Evolutionary conservation across 495 filamentous ascomycete species (phyloP).

Genomic region (Penicillium coffeae): DNA sequence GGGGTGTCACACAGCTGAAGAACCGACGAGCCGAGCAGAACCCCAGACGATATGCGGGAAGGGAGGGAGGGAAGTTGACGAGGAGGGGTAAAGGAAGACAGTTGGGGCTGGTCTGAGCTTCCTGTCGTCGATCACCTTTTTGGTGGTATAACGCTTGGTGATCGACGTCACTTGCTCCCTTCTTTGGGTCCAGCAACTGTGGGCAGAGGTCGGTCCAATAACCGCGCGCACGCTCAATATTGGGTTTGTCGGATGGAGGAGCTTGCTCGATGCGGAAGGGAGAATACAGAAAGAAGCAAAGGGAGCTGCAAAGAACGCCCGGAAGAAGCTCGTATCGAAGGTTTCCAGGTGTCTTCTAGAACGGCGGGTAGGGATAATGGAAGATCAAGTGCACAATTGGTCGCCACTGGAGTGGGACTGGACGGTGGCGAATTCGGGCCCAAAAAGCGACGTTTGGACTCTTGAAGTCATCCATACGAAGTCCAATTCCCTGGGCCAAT

Average conservation of each 20-base stretch:
- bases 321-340: slow-evolving; percentile 15
- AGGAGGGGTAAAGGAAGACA: slow-evolving; percentile 11
- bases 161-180: slow-evolving; percentile 20
- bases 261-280: too few species aligned
- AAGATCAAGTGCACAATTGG: slow-evolving; percentile 14
- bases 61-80: slow-evolving; percentile 3
- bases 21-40: neutral
- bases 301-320: slow-evolving; percentile 1
- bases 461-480: slow-evolving; percentile 12
- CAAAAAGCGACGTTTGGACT: slow-evolving; percentile 1
- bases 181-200: neutral
- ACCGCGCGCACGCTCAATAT: neutral
- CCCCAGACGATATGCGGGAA: neutral
- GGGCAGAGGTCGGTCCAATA: neutral
- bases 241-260: neutral
- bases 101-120: slow-evolving; percentile 21
- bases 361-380: slow-evolving; percentile 5
- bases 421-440: slow-evolving; percentile 12
- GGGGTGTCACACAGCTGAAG: neutral
- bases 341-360: slow-evolving; percentile 30
- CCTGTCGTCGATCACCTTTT: slow-evolving; percentile 16
- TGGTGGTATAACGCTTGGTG: neutral
- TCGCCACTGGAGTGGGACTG: slow-evolving; percentile 8
- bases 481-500: neutral
- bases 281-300: slow-evolving; percentile 3